Evolutionary conservation across 2,329 filamentous ascomycete genomes (phyloP).

Genomic region (Pezicula radicicola): DNA sequence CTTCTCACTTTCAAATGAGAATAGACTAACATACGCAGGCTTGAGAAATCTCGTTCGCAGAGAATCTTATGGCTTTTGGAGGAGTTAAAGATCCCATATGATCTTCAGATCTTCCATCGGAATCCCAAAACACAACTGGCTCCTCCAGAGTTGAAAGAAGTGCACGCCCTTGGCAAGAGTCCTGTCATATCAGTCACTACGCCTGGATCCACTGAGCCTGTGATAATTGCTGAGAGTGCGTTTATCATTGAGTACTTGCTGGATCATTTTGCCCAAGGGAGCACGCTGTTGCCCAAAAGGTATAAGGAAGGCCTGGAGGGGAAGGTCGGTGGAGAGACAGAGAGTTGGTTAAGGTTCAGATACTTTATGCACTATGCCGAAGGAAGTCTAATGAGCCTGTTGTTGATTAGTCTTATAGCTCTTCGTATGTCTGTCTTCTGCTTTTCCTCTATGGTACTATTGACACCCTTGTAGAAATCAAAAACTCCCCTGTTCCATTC

Average conservation of each 20-base stretch:
- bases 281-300: slow-evolving; percentile 46
- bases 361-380: slow-evolving; percentile 84
- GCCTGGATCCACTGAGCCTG: slow-evolving; percentile 35
- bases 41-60: slow-evolving; percentile 44
- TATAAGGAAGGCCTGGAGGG: slow-evolving; percentile 58
- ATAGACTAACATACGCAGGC: slow-evolving; percentile 14
- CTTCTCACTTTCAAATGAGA: too few relatives aligned
- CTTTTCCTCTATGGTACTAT: neutral
- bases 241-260: slow-evolving; percentile 79
- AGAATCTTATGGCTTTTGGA: slow-evolving; percentile 69
- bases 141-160: slow-evolving; percentile 68
- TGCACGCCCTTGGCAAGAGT: slow-evolving; percentile 86
- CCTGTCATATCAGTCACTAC: slow-evolving; percentile 69
- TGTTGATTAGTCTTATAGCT: slow-evolving; percentile 64
- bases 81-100: slow-evolving; percentile 71
- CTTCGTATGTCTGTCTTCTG: slow-evolving; percentile 33
- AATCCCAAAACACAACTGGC: slow-evolving; percentile 60
- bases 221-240: slow-evolving; percentile 77
- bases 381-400: slow-evolving; percentile 73
- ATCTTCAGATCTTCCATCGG: slow-evolving; percentile 77
- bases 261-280: slow-evolving; percentile 53
- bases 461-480: slow-evolving; percentile 39
- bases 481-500: slow-evolving; percentile 58
- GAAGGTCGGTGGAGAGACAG: slow-evolving; percentile 56
- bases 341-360: slow-evolving; percentile 56